These are phyloP conservation scores for Angomonas deanei DNA, from an alignment of 208 protist species.

Conservation along the genomic window DNA sequence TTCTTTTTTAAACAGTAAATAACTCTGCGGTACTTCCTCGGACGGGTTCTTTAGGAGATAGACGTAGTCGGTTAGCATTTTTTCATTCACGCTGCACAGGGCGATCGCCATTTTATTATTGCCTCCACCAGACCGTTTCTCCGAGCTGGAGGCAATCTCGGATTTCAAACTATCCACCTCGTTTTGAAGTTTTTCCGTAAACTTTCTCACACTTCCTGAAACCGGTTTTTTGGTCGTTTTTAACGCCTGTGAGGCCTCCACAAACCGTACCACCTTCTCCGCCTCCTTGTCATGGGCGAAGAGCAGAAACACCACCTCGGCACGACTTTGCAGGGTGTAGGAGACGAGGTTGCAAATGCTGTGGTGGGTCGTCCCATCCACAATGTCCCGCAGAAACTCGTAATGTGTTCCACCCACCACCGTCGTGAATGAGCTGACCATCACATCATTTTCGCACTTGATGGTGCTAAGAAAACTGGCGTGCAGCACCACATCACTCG, in stretches of 20 bases:
- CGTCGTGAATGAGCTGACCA: conserved; percentile 26
- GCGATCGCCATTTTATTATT: too few species aligned
- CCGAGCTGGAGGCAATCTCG: too few species aligned
- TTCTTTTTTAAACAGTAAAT: conserved; percentile 3
- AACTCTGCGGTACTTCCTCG: conserved; percentile 5
- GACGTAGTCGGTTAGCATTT: conserved; percentile 22
- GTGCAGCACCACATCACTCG: conserved; percentile 14
- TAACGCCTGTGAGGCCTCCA: background rate
- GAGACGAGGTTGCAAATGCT: conserved; percentile 15
- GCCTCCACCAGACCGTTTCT: too few species aligned
- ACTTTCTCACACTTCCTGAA: too few species aligned
- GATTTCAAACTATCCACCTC: too few species aligned
- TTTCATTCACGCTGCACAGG: too few species aligned
- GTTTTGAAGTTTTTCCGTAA: too few species aligned
- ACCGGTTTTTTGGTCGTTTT: too few species aligned
- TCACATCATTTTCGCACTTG: conserved; percentile 15
- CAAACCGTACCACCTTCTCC: conserved; percentile 5
- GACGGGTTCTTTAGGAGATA: conserved; percentile 7
- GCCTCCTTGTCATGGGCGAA: conserved; percentile 19
- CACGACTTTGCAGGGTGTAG: conserved; percentile 5
- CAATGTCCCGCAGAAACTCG: conserved; percentile 8
- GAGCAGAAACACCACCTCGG: conserved; percentile 22
- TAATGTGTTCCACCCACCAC: conserved; percentile 26
- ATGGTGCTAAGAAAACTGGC: conserved; percentile 24
- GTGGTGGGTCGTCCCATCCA: background rate